Conservation (phyloP, 495 filamentous ascomycete species). For the Penicillium egyptiacum region DNA sequence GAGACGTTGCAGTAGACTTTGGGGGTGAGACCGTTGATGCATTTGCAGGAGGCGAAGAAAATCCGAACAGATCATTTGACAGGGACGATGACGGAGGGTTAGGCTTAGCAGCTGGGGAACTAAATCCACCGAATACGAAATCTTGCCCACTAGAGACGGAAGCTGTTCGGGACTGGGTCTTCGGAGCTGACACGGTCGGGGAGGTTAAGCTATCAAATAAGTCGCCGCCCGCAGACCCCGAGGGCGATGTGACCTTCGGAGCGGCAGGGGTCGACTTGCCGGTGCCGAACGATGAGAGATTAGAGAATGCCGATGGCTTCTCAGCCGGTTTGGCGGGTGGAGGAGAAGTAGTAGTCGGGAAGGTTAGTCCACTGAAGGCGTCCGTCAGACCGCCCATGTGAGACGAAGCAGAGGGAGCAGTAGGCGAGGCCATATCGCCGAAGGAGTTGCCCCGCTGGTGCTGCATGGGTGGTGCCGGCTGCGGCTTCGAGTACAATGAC, state of each 20-base stretch:
- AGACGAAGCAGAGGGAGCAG: constrained; percentile 43
- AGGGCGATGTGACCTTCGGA: constrained; percentile 52
- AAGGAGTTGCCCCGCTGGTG: constrained; percentile 63
- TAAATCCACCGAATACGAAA: constrained; percentile 49
- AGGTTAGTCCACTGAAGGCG: constrained; percentile 82
- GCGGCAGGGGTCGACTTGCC: constrained; percentile 53
- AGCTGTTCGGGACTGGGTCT: constrained; percentile 44
- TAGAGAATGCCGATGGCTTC: constrained; percentile 69
- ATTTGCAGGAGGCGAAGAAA: constrained; percentile 58
- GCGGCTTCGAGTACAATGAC: constrained; percentile 87
- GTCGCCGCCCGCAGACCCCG: constrained; percentile 57
- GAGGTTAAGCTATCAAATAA: constrained; percentile 78
- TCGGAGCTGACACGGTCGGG: constrained; percentile 47
- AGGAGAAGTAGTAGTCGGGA: constrained; percentile 58
- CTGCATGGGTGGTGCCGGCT: constrained; percentile 54
- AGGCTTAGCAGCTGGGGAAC: constrained; percentile 45
- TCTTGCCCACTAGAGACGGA: constrained; percentile 53
- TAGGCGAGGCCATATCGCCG: constrained; percentile 64
- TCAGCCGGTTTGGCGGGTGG: constrained; percentile 54
- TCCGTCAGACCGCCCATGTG: constrained; percentile 77
- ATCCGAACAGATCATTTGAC: constrained; percentile 76
- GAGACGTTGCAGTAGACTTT: constrained; percentile 38
- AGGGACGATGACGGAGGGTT: constrained; percentile 44
- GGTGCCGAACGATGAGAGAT: constrained; percentile 61
- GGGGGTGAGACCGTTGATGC: constrained; percentile 45